Conservation (phyloP, 306 rosid genomes). For the Canavalia gladiata region DNA sequence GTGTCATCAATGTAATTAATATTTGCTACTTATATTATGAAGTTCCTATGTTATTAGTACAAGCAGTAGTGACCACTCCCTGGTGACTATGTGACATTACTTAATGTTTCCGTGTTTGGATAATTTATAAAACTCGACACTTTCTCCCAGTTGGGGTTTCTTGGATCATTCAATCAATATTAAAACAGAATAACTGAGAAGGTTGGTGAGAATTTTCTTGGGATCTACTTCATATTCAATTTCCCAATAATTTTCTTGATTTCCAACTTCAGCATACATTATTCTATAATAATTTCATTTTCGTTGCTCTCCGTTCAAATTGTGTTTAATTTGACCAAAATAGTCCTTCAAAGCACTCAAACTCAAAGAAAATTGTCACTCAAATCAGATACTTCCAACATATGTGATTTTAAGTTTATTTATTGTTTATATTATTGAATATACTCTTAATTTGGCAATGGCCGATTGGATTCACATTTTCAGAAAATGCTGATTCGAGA, state of each 20-base stretch:
- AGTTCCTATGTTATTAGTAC: background rate
- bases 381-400: slow-evolving; percentile 29
- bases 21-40: background rate
- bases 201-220: slow-evolving; percentile 29
- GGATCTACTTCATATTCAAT: slow-evolving; percentile 51
- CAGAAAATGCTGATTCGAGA: slow-evolving; percentile 39
- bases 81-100: slow-evolving; percentile 2
- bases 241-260: slow-evolving; percentile 32
- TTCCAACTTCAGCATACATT: slow-evolving; percentile 21
- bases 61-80: background rate
- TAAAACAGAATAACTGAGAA: background rate
- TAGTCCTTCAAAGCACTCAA: slow-evolving; percentile 22
- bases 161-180: slow-evolving; percentile 51
- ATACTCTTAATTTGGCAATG: slow-evolving; percentile 36
- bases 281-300: slow-evolving; percentile 18
- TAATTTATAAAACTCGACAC: slow-evolving; percentile 7
- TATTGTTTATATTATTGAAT: background rate
- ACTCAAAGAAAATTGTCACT: slow-evolving; percentile 11
- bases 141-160: slow-evolving; percentile 38
- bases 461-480: slow-evolving; percentile 5
- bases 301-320: background rate
- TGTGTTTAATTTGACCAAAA: slow-evolving; percentile 19
- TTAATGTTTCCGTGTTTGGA: background rate
- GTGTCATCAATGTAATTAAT: slow-evolving; percentile 22
- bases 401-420: background rate